Conservation (phyloP, 208 protist species). For the Histomonas meleagridis region DNA sequence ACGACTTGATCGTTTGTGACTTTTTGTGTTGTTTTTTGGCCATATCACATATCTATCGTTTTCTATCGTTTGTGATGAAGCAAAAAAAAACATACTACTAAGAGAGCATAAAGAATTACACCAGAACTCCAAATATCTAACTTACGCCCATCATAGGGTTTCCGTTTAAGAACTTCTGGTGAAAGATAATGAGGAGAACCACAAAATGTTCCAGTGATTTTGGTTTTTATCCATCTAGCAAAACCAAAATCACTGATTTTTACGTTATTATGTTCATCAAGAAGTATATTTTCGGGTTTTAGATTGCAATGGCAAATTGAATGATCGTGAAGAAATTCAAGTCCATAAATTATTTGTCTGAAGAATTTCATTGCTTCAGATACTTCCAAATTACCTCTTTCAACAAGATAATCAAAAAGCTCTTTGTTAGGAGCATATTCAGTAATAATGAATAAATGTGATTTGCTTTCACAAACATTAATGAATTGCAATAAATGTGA, state of each 20-base stretch:
- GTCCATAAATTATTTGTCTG: conserved; percentile 37
- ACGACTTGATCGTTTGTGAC: too few species aligned
- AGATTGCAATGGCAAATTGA: conserved; percentile 39
- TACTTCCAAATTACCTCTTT: background rate
- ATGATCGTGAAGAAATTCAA: conserved; percentile 38
- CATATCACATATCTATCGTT: too few species aligned
- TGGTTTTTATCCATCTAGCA: background rate
- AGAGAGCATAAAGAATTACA: conserved; percentile 42
- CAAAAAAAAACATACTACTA: conserved; percentile 39
- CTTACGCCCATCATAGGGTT: background rate
- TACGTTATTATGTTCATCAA: conserved; percentile 5
- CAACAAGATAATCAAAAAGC: background rate
- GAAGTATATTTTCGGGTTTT: conserved; percentile 41
- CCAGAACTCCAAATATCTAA: conserved; percentile 40
- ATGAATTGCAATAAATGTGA: background rate
- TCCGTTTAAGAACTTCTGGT: conserved; percentile 28
- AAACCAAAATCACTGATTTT: conserved; percentile 34
- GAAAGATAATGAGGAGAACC: conserved; percentile 33
- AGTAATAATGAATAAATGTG: background rate
- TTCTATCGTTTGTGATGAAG: too few species aligned
- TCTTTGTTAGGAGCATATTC: background rate
- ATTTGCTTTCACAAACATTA: background rate
- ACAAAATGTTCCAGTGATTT: conserved; percentile 28
- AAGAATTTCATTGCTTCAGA: background rate
- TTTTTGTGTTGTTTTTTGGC: too few species aligned